Percentiles rank a stretch among this genome's conserved stretches.
phyloP scores from a whole-genome alignment of 179 eudicot genomes.

The Silene noctiflora region DNA sequence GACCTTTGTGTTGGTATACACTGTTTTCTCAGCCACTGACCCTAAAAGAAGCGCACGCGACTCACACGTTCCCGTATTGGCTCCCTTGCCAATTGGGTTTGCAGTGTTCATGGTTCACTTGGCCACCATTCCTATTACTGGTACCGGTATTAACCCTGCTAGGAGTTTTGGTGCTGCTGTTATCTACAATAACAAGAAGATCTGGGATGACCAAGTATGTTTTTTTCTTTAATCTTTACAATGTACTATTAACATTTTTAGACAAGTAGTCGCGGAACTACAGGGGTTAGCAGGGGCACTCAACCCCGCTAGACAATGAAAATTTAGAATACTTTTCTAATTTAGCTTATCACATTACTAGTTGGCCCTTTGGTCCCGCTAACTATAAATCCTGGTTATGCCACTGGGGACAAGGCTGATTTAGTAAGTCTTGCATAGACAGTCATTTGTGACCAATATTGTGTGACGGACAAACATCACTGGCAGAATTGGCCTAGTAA shows the following conservation, averaged over 20 bases:
- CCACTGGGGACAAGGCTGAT: too few relatives aligned
- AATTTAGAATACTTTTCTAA: too few relatives aligned
- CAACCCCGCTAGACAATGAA: too few relatives aligned
- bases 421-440: neutral
- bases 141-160: constrained; percentile 87
- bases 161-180: constrained; percentile 84
- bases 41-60: constrained; percentile 88
- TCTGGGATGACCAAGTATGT: constrained; percentile 73
- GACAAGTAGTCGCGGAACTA: too few relatives aligned
- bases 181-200: constrained; percentile 55
- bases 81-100: constrained; percentile 84
- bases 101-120: constrained; percentile 79
- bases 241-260: too few relatives aligned
- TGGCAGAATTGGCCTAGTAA: too few relatives aligned
- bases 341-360: too few relatives aligned
- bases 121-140: constrained; percentile 81
- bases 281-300: too few relatives aligned
- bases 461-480: too few relatives aligned
- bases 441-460: neutral
- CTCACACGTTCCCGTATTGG: constrained; percentile 78
- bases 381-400: too few relatives aligned
- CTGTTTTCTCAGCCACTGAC: constrained; percentile 84
- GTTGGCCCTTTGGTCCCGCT: too few relatives aligned
- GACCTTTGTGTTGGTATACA: constrained; percentile 72
- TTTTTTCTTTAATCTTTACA: neutral